phyloP scores from a whole-genome alignment of 768 basidiomycete species.

The Tulasnella sp. region DNA sequence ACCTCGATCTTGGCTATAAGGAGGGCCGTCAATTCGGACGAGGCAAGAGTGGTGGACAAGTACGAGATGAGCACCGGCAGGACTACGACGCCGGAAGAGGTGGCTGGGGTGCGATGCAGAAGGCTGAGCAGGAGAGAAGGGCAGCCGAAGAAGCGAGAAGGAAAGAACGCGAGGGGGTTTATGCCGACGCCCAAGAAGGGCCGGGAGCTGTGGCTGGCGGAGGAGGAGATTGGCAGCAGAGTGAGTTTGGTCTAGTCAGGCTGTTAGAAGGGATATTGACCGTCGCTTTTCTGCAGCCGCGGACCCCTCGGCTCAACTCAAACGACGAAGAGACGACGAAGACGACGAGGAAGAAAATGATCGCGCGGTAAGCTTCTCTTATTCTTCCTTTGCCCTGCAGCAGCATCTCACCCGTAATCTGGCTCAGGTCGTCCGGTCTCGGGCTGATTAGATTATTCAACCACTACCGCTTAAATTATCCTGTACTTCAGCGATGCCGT shows the following conservation, averaged over 20 bases:
- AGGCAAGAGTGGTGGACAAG: conserved; percentile 95
- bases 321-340: conserved; percentile 27
- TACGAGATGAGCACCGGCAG: conserved; percentile 89
- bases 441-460: not conserved
- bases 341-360: conserved; percentile 26
- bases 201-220: conserved; percentile 76
- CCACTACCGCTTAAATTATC: not conserved
- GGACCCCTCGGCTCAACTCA: conserved; percentile 22
- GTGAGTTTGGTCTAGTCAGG: conserved; percentile 3
- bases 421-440: conserved; percentile 20
- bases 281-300: conserved; percentile 7
- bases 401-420: not conserved
- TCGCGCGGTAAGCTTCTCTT: not conserved
- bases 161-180: conserved; percentile 78
- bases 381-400: not conserved
- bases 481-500: not conserved
- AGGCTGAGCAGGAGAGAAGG: conserved; percentile 48
- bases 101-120: conserved; percentile 72
- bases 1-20: conserved; percentile 91
- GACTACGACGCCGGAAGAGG: conserved; percentile 97
- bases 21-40: conserved; percentile 96
- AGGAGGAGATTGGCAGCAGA: conserved; percentile 74
- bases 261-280: not conserved
- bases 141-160: conserved; percentile 59
- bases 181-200: conserved; percentile 69